Conservation (phyloP, 306 rosid species). For the Inga oerstediana region DNA sequence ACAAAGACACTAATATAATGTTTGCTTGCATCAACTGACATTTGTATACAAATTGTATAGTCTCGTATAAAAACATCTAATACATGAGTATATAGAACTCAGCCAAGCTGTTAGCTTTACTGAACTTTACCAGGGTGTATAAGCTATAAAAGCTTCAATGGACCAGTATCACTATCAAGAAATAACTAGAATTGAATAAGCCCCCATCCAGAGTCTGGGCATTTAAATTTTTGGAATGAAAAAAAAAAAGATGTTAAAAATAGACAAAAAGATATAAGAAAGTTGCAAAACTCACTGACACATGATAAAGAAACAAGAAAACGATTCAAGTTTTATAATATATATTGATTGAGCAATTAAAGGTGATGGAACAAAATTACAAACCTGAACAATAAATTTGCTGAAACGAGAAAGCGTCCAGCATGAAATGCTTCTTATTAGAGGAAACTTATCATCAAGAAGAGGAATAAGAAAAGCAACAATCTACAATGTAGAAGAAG, state of each 20-base stretch:
- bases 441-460: slow-evolving; percentile 93
- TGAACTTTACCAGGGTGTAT: slow-evolving; percentile 7
- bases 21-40: background rate
- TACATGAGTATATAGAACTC: background rate
- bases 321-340: background rate
- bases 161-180: background rate
- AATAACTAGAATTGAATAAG: background rate
- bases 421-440: slow-evolving; percentile 95
- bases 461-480: slow-evolving; percentile 90
- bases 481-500: slow-evolving; percentile 55
- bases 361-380: slow-evolving; percentile 22
- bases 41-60: background rate
- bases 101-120: background rate
- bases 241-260: background rate
- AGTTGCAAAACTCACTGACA: background rate
- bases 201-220: background rate
- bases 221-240: background rate
- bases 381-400: slow-evolving; percentile 87
- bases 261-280: background rate
- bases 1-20: background rate
- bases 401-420: slow-evolving; percentile 99
- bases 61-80: background rate
- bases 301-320: background rate
- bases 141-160: slow-evolving; percentile 23
- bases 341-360: slow-evolving; percentile 3